These are phyloP conservation scores for Ustilago trichophora DNA, from an alignment of 1,284 basidiomycete genomes.

Conservation along the genomic window DNA sequence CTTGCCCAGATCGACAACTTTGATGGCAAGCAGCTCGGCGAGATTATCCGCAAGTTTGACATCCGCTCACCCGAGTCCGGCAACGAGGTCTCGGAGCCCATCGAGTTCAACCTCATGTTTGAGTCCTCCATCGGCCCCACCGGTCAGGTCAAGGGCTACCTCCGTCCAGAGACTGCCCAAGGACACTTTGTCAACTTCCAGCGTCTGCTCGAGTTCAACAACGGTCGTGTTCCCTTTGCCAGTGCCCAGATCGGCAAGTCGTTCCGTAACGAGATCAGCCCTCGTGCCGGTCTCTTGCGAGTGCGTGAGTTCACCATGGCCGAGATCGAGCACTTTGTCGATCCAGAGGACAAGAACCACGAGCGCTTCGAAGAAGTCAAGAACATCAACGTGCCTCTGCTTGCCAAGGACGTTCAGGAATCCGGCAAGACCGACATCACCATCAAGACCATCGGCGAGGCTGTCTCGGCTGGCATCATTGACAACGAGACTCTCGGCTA, in stretches of 20 bases:
- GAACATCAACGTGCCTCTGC: slow-evolving; percentile 78
- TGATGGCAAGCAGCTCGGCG: slow-evolving; percentile 85
- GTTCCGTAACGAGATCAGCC: slow-evolving; percentile 98
- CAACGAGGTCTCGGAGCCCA: slow-evolving; percentile 90
- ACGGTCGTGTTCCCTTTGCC: slow-evolving; percentile 93
- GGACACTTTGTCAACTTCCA: slow-evolving; percentile 99
- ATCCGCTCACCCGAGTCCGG: slow-evolving; percentile 91
- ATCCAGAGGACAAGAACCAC: slow-evolving; percentile 91
- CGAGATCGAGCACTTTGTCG: slow-evolving; percentile 98
- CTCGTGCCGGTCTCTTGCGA: slow-evolving; percentile 91
- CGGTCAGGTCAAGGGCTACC: slow-evolving; percentile 93
- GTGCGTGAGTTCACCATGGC: slow-evolving; percentile 99
- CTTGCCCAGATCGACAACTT: slow-evolving; percentile 97
- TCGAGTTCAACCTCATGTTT: slow-evolving; percentile 99
- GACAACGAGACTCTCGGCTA: slow-evolving; percentile 98
- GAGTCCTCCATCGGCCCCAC: slow-evolving; percentile 96
- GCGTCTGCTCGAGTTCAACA: slow-evolving; percentile 96
- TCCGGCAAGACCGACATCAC: slow-evolving; percentile 77
- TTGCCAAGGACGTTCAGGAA: slow-evolving; percentile 84
- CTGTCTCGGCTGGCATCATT: slow-evolving; percentile 82
- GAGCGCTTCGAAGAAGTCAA: slow-evolving; percentile 82
- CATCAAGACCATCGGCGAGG: slow-evolving; percentile 83
- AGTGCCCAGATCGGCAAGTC: slow-evolving; percentile 95
- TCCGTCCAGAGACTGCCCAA: slow-evolving; percentile 97
- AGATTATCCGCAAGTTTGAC: slow-evolving; percentile 82